Evolutionary conservation across 176 grass and related monocot genomes (phyloP), one percentile per base, ranked within the genome.

Genomic region (Aegilops speltoides): DNA sequence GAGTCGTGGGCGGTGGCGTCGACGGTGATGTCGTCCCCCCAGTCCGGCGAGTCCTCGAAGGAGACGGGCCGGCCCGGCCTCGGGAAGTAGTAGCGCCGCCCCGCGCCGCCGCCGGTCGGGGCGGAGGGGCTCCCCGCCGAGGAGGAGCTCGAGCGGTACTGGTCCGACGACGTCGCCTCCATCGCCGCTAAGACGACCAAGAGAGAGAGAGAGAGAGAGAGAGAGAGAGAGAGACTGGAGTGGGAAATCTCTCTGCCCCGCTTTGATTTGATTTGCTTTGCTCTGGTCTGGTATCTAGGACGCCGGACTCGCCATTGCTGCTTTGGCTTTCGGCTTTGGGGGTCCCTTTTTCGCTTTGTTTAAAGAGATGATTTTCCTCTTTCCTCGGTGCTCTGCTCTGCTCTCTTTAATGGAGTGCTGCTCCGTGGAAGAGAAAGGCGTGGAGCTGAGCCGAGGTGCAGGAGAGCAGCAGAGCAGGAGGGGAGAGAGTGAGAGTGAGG

Each of bases 1-100:
- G 68, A 71, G 68, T 4, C 2, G 12, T 5, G 1, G 4, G 5
- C 23, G 11, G 85, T 24, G 38, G 79, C 37, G 46, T 84, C 86
- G 84, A 76, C 67, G 45, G 88, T 82, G 62, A 98, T 93, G 83
- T 95, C 96, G 89, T 98, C 96, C 52, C 90, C 93, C 96, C 96
- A 98, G 57, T 98, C 96, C 2, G 96, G 96, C 19, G 96, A 98
- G 50, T 98, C 96, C 84, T 98, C 93, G 64, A 98, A 98, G 20
- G 96, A 95, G 59, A 98, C 89, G 59, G 96, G 93, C 16, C 89
- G 88, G 29, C 93, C 93, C 10, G 93, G 91, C 73, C 87, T 91
- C 71, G 91, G 79, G 7, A 91, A 85, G 88, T 98, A 98, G 91
- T 89, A 98, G 25, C 79, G 76, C 0, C 87, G 57, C 15, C 83